Conservation (phyloP, 345 rosid genomes). For the Pugionium cornutum region DNA sequence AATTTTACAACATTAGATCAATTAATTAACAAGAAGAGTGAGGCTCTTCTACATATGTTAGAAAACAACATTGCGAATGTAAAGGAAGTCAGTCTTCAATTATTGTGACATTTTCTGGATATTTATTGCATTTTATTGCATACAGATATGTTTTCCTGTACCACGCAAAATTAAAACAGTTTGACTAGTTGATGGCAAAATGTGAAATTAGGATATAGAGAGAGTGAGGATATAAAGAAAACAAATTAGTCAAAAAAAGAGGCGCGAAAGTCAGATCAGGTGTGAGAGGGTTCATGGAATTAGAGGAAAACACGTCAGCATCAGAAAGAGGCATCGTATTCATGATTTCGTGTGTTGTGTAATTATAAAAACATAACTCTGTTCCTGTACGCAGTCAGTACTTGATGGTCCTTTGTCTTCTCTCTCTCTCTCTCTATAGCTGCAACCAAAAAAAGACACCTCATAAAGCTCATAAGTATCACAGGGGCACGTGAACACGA, state of each 20-base stretch:
- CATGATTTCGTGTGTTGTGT: slow-evolving; percentile 31
- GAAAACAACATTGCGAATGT: too few relatives aligned
- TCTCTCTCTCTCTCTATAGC: slow-evolving; percentile 9
- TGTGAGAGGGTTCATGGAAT: slow-evolving; percentile 21
- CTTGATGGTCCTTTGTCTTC: slow-evolving; percentile 33
- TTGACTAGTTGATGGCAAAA: not conserved
- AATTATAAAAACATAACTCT: not conserved
- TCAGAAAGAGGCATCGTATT: slow-evolving; percentile 12
- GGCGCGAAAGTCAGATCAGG: slow-evolving; percentile 43
- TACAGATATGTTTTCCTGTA: too few relatives aligned
- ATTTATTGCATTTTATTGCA: too few relatives aligned
- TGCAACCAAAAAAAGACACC: slow-evolving; percentile 27
- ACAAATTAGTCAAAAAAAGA: slow-evolving; percentile 35
- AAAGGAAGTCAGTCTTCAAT: too few relatives aligned
- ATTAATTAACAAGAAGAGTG: too few relatives aligned
- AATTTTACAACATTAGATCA: too few relatives aligned
- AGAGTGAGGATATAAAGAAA: not conserved
- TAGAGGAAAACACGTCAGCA: slow-evolving; percentile 22
- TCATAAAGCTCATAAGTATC: slow-evolving; percentile 33
- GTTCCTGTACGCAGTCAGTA: slow-evolving; percentile 38
- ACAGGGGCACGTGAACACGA: slow-evolving; percentile 38
- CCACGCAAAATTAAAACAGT: too few relatives aligned
- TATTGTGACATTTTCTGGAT: too few relatives aligned
- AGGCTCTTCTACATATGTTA: too few relatives aligned
- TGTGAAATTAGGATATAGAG: not conserved